A percentile compares a stretch with the other conserved stretches of the same genome.
These are phyloP conservation scores for Diaporthe australafricana DNA, from an alignment of 2,329 filamentous ascomycete species.

Conservation along the genomic window DNA sequence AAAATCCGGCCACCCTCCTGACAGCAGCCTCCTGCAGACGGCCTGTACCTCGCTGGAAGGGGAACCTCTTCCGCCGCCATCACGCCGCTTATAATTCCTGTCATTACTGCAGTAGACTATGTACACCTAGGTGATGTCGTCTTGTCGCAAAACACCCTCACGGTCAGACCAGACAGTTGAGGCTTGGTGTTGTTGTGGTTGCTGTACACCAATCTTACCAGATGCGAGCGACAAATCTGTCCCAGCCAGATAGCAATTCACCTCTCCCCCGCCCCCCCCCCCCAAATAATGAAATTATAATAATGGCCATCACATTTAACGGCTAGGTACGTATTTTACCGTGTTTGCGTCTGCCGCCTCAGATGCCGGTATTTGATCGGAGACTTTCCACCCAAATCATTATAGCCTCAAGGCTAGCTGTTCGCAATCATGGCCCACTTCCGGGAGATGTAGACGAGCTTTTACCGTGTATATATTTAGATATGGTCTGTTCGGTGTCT, in stretches of 20 bases:
- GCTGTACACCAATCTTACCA: neutral
- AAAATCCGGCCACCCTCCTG: conserved; percentile 22
- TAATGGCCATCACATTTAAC: conserved; percentile 1
- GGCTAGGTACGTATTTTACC: conserved; percentile 5
- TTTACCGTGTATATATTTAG: neutral
- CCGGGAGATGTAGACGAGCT: conserved; percentile 1
- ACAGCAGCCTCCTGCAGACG: conserved; percentile 30
- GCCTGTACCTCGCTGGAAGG: conserved; percentile 27
- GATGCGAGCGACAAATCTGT: neutral
- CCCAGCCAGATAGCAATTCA: neutral
- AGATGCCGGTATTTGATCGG: conserved; percentile 24
- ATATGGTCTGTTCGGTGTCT: too few species aligned
- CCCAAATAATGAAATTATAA: too few species aligned
- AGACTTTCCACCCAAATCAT: conserved; percentile 14
- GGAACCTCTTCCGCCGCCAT: neutral
- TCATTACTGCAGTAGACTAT: neutral
- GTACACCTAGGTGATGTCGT: neutral
- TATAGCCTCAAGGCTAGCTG: conserved; percentile 17
- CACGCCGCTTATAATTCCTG: neutral
- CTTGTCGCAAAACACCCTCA: neutral
- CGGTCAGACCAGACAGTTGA: neutral
- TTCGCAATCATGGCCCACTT: conserved; percentile 25
- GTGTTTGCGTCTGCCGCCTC: conserved; percentile 21
- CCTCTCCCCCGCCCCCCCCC: too few species aligned
- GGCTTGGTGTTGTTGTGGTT: neutral